Evolutionary conservation across 805 yeast species (phyloP), one percentile per base, ranked within the genome.

Genomic region (Suhomyces sp.): DNA sequence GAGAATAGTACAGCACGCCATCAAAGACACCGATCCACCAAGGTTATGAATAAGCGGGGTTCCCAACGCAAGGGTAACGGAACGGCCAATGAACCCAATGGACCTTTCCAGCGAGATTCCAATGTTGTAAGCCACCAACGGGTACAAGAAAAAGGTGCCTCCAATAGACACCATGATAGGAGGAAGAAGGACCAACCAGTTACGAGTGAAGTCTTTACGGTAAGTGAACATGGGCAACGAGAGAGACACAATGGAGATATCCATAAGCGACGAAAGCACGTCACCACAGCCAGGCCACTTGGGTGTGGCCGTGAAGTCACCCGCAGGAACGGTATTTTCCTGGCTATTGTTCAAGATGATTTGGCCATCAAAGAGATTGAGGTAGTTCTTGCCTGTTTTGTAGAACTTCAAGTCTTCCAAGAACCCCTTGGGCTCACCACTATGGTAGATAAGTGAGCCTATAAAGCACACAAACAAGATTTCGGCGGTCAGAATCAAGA

Each of bases 261-360:
- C 94, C 87, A 88, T 85, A 58, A 88, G 66, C 0, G 91, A 79
- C 5, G 84, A 65, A 40, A 88, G 74, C 15, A 88, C 73, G 63
- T 88, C 96, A 2, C 96, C 96, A 12, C 92, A 88, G 0, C 96
- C 96, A 0, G 96, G 94, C 80, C 83, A 79, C 19, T 67, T 63
- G 1, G 77, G 75, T 2, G 72, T 67, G 4, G 67, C 61, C 0
- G 78, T 72, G 40, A 53, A 62, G 42, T 64, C 61, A 12, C 53
- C 55, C 12, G 55, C 53, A 13, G 55, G 54, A 12, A 52, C 35
- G n/a, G 38, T 46, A 50, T 5, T 53, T 49, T 49, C 51, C 23
- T 66, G 58, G 5, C 75, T 73, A 40, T 61, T 68, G 35, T 72
- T 61, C 44, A 67, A 55, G 58, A 68, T 48, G 3, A 65, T 60